These are phyloP conservation scores for Didymella lethalis DNA, from an alignment of 2,329 filamentous ascomycete species.

Conservation along the genomic window DNA sequence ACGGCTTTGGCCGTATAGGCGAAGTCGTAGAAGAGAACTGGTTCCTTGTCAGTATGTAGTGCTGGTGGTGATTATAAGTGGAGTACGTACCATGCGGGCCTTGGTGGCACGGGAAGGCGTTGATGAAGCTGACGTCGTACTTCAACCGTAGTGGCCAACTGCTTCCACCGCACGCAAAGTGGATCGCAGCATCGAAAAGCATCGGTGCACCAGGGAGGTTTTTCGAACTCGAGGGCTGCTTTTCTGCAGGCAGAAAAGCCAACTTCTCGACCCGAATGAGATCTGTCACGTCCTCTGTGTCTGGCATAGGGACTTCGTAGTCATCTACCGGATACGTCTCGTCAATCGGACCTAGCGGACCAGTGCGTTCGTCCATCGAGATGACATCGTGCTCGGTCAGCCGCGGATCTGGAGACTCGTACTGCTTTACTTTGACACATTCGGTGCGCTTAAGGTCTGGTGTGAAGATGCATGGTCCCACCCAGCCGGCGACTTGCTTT, in stretches of 20 bases:
- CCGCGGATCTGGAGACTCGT: slow-evolving; percentile 61
- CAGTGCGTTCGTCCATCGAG: slow-evolving; percentile 71
- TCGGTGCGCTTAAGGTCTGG: slow-evolving; percentile 72
- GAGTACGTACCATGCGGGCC: slow-evolving; percentile 50
- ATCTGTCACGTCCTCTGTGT: slow-evolving; percentile 66
- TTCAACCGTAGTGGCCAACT: slow-evolving; percentile 51
- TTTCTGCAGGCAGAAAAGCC: slow-evolving; percentile 61
- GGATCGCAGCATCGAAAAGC: slow-evolving; percentile 50
- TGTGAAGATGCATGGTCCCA: slow-evolving; percentile 74
- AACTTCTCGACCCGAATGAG: slow-evolving; percentile 75
- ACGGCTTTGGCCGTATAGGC: slow-evolving; percentile 65
- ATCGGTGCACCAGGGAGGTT: slow-evolving; percentile 44
- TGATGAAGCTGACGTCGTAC: slow-evolving; percentile 54
- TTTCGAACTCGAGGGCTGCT: slow-evolving; percentile 41
- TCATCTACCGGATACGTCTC: slow-evolving; percentile 70
- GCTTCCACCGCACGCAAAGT: slow-evolving; percentile 51
- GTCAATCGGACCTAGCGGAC: slow-evolving; percentile 71
- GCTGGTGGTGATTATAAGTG: not conserved
- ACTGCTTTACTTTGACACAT: slow-evolving; percentile 72
- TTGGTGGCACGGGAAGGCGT: slow-evolving; percentile 53
- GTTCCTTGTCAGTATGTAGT: slow-evolving; percentile 19
- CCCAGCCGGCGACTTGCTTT: slow-evolving; percentile 74
- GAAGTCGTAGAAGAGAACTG: slow-evolving; percentile 76
- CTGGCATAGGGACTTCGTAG: slow-evolving; percentile 68
- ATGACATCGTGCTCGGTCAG: slow-evolving; percentile 68